A percentile compares a stretch with the other conserved stretches of the same genome.
phyloP scores from a whole-genome alignment of 2,329 filamentous ascomycete genomes.

The Colletotrichum euphorbiae region DNA sequence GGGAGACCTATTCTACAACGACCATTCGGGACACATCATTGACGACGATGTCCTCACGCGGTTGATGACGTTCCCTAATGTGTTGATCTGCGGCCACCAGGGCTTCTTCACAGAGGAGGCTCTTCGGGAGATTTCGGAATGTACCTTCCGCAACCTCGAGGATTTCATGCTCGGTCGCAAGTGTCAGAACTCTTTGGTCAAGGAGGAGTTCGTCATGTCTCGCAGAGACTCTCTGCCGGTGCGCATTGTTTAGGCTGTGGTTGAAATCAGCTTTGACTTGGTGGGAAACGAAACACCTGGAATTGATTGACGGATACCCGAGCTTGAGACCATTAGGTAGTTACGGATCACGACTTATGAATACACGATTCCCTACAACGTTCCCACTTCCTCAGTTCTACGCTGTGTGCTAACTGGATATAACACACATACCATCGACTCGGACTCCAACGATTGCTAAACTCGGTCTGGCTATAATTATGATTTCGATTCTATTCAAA shows the following conservation, averaged over 20 bases:
- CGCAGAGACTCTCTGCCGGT: slow-evolving; percentile 48
- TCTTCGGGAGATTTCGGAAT: slow-evolving; percentile 70
- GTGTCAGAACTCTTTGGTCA: slow-evolving; percentile 54
- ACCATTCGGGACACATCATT: slow-evolving; percentile 73
- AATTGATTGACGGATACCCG: slow-evolving; percentile 19
- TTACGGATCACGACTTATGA: slow-evolving; percentile 31
- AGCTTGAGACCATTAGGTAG: slow-evolving; percentile 1
- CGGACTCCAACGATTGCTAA: background rate
- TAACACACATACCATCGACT: background rate
- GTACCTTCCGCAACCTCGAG: slow-evolving; percentile 67
- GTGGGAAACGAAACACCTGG: background rate
- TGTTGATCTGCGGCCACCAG: slow-evolving; percentile 75
- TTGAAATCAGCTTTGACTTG: background rate
- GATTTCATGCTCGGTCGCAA: slow-evolving; percentile 53
- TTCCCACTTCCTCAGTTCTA: background rate
- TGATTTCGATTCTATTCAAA: background rate
- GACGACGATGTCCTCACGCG: slow-evolving; percentile 75
- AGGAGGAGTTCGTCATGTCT: slow-evolving; percentile 33
- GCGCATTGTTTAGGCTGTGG: slow-evolving; percentile 46
- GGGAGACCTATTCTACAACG: slow-evolving; percentile 72
- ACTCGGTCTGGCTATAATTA: background rate
- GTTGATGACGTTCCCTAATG: slow-evolving; percentile 76
- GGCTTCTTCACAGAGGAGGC: slow-evolving; percentile 77
- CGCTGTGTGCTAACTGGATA: no score
- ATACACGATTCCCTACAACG: slow-evolving; percentile 12